phyloP scores from a whole-genome alignment of 805 yeast genomes.

The Ogataea nonfermentans region DNA sequence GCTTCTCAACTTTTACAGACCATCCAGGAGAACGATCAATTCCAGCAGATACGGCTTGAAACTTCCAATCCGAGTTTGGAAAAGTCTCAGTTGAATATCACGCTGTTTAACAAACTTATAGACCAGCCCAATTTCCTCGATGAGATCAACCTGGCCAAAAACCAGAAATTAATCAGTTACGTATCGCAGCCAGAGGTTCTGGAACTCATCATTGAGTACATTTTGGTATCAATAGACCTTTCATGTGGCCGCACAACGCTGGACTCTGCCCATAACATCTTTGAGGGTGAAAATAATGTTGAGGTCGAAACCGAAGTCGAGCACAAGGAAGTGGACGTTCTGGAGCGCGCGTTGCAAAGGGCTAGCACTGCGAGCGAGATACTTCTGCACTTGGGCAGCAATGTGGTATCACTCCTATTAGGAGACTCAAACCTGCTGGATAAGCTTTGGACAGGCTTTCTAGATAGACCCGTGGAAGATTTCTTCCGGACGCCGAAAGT shows the following conservation, averaged over 20 bases:
- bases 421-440: conserved; percentile 23
- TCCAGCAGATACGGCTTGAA: conserved; percentile 20
- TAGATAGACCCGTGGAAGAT: conserved; percentile 26
- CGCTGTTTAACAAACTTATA: conserved; percentile 33
- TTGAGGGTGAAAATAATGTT: conserved; percentile 24
- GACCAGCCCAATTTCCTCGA: conserved; percentile 38
- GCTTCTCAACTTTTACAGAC: conserved; percentile 37
- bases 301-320: conserved; percentile 14
- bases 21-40: conserved; percentile 32
- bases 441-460: conserved; percentile 34
- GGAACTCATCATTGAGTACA: conserved; percentile 30
- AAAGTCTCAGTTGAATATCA: conserved; percentile 22
- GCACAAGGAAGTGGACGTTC: conserved; percentile 14
- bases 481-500: conserved; percentile 15
- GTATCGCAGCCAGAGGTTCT: conserved; percentile 33
- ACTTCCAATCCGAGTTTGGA: conserved; percentile 1
- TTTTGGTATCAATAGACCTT: conserved; percentile 29
- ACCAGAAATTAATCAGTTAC: conserved; percentile 34
- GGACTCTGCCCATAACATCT: conserved; percentile 15
- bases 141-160: conserved; percentile 36
- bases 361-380: conserved; percentile 31
- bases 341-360: conserved; percentile 28
- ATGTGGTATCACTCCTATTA: conserved; percentile 23
- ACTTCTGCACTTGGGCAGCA: conserved; percentile 25
- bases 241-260: conserved; percentile 9